A percentile compares a stretch with the other conserved stretches of the same genome.
phyloP scores from a whole-genome alignment of 306 rosid genomes.

The Dryas drummondii region DNA sequence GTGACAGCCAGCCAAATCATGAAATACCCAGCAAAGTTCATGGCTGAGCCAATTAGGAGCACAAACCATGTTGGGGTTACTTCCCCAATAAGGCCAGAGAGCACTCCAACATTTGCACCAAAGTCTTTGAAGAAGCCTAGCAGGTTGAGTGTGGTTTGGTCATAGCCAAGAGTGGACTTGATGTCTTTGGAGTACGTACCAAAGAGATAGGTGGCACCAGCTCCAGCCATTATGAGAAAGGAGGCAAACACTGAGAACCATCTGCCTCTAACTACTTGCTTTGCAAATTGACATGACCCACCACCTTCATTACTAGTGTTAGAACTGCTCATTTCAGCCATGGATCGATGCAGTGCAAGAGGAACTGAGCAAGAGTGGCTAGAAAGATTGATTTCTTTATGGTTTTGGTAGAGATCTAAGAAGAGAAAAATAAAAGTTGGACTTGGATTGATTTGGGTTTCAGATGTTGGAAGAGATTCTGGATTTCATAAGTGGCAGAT shows the following conservation, averaged over 20 bases:
- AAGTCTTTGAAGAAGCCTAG: constrained; percentile 50
- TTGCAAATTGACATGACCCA: not conserved
- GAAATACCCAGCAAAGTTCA: constrained; percentile 52
- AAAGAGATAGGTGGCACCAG: constrained; percentile 49
- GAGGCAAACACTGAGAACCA: constrained; percentile 56
- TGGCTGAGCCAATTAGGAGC: constrained; percentile 40
- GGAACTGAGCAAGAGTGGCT: too few relatives aligned
- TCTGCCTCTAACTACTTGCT: constrained; percentile 28
- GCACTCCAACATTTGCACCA: constrained; percentile 48
- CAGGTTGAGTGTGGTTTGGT: constrained; percentile 42
- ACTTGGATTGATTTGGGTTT: not conserved
- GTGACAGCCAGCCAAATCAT: constrained; percentile 47
- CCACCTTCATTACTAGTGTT: not conserved
- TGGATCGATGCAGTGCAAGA: too few relatives aligned
- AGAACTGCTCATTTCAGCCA: not conserved
- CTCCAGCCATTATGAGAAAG: constrained; percentile 52
- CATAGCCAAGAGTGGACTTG: constrained; percentile 48
- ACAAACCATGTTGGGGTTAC: constrained; percentile 54
- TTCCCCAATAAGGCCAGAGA: constrained; percentile 49
- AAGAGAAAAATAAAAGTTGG: not conserved
- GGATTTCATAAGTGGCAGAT: not conserved
- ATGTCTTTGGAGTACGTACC: constrained; percentile 46
- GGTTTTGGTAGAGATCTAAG: not conserved
- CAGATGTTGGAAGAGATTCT: not conserved
- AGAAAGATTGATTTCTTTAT: not conserved